Evolutionary conservation across 2,329 filamentous ascomycete genomes (phyloP).

Genomic region (Fusarium sp.): DNA sequence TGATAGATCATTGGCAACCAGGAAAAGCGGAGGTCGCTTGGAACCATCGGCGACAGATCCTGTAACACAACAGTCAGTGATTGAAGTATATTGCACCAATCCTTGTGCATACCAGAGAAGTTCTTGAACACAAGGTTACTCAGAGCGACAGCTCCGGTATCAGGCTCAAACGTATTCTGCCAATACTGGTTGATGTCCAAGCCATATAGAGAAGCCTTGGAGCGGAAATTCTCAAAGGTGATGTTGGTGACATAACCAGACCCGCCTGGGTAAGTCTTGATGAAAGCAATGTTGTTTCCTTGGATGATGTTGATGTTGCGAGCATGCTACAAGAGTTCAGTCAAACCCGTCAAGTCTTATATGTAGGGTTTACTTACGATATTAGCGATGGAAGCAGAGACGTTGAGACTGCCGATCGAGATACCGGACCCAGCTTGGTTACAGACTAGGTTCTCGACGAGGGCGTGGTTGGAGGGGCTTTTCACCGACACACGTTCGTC

Average conservation of each 20-base stretch:
- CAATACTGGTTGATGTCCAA: background rate
- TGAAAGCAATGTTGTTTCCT: background rate
- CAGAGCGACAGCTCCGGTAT: background rate
- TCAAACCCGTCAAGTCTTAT: rapidly evolving
- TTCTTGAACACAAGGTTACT: background rate
- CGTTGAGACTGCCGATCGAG: background rate
- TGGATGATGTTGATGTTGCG: background rate
- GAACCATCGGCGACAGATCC: background rate
- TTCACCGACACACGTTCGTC: background rate
- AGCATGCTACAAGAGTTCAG: background rate
- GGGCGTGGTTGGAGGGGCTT: background rate
- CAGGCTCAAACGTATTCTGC: background rate
- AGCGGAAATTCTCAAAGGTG: background rate
- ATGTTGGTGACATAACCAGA: background rate
- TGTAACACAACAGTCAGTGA: background rate
- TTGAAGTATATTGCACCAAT: rapidly evolving
- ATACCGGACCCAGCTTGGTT: background rate
- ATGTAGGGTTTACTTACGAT: background rate
- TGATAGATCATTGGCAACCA: background rate
- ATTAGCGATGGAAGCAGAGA: background rate
- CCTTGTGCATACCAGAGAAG: background rate
- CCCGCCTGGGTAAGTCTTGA: background rate
- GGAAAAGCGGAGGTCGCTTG: background rate
- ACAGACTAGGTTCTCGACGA: background rate
- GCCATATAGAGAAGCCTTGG: background rate